These are phyloP conservation scores for Pythium folliculosum DNA, from an alignment of 352 stramenopile species.

Conservation along the genomic window DNA sequence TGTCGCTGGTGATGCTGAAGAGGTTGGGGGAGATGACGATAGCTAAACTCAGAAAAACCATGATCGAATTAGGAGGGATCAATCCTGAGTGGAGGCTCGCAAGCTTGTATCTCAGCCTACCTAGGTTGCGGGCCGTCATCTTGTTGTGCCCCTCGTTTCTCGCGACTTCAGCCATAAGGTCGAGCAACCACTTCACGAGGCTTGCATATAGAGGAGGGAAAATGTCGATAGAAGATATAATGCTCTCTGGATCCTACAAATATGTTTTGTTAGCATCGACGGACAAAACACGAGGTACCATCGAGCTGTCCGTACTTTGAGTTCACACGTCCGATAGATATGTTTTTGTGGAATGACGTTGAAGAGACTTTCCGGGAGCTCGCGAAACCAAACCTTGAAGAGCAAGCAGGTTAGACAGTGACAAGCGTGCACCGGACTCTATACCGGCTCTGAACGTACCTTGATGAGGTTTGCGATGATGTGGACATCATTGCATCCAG, in stretches of 20 bases:
- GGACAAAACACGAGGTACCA: not conserved
- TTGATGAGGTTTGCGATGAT: conserved; percentile 87
- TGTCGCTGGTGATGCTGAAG: conserved; percentile 63
- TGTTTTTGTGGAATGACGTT: conserved; percentile 63
- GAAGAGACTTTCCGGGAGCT: conserved; percentile 74
- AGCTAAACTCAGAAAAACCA: conserved; percentile 60
- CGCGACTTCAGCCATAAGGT: conserved; percentile 67
- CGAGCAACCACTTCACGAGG: conserved; percentile 73
- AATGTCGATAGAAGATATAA: conserved; percentile 38
- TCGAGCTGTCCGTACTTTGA: conserved; percentile 38
- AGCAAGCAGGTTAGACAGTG: conserved; percentile 6
- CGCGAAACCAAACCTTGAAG: conserved; percentile 71
- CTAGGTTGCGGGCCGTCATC: conserved; percentile 82
- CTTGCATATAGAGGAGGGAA: conserved; percentile 44
- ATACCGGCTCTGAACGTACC: conserved; percentile 13
- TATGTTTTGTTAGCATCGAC: not conserved
- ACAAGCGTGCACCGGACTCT: too few relatives aligned
- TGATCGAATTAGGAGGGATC: conserved; percentile 11
- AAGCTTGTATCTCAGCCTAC: conserved; percentile 26
- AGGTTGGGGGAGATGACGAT: conserved; percentile 85
- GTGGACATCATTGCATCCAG: conserved; percentile 66
- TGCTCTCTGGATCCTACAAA: conserved; percentile 35
- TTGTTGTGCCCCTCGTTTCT: conserved; percentile 64
- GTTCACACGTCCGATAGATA: conserved; percentile 51
- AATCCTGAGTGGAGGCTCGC: not conserved